Evolutionary conservation across 768 basidiomycete genomes (phyloP), one percentile per base, ranked within the genome.

Genomic region (Pisolithus microcarpus): DNA sequence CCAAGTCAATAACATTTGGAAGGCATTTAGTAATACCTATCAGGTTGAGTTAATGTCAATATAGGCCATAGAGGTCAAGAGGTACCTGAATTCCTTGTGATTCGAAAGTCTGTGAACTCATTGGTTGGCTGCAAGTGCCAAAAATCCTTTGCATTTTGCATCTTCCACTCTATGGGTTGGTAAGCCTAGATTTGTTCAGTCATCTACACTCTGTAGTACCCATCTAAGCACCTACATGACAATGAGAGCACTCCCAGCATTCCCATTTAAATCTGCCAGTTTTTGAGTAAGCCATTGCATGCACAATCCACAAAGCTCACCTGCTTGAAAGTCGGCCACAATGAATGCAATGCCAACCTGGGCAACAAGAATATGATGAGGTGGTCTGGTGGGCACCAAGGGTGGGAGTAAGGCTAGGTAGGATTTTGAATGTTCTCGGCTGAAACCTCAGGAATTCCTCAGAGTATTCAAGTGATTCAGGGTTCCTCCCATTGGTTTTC

Each of bases 261-360:
- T 86, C 78, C 87, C 87, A 89, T 65, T 82, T 84, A 48, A 64
- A 81, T 57, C 88, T 90, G 26, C 38, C 42, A 44, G 18, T 43
- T 39, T 34, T 46, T 46, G 38, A 34, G 57, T 51, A 55, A 36
- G 6, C 24, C 26, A 10, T 43, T 34, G 34, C 13, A 34, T 11
- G 19, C 36, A 18, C n/a, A 30, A 51, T 38, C 19, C 21, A 30
- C 16, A 28, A 46, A 42, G 58, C 74, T 44, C 52, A 88, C 87
- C 87, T 77, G 70, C 80, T 81, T 8, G 87, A 86, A 38, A 91
- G 65, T 23, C 86, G 76, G 26, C 89, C 88, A 58, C 89, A 91
- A 7, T 62, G 52, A 16, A 49, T 54, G 61, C 89, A 91, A 60
- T 87, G 84, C 71, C 80, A 81, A 1, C 88, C 88, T 57, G 78